Base-by-base conservation (phyloP, 176 grass and related monocot species). In the Pontederia crassipes region DNA sequence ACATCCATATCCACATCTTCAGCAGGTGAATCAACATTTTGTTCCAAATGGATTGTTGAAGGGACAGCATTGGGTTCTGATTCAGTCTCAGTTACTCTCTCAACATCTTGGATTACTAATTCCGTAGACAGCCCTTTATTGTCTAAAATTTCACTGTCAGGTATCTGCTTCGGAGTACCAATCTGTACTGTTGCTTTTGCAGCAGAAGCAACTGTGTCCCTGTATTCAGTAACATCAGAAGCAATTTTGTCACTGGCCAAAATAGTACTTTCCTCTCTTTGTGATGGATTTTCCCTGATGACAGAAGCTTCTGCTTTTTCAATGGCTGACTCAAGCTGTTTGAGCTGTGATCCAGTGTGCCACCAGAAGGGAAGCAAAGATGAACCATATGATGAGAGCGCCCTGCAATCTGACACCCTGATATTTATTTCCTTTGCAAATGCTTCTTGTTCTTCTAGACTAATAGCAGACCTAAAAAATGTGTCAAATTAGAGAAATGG, bases 301-400 rank as follows among this genome's bases (percentile, higher is more conserved):
- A 45, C 46, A 70, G 28, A 57, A 64, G 67, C 69, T 80, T 97
- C 87, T 64, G 75, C 53, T 49, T 68, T 74, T 55, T 55, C 70
- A 81, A 98, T 80, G 10, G 82, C 79, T 69, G 66, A 77, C 17
- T 98, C 88, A 55, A 98, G 79, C 49, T 75, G 76, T 59, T 87
- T 92, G 58, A 98, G 76, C 46, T 86, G 82, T 49, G 83, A 78
- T 48, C 93, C 81, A 77, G 74, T 84, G 57, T 98, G 88, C 59
- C 86, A 78, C 94, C 94, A 98, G 74, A 98, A 86, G 0, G 88
- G 94, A 67, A 98, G 77, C 66, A 98, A 75, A 63, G 93, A 98
- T 72, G 79, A 75, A 17, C 84, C 87, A 79, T 98, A 98, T 11
- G 77, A 87, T 52, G 70, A 83, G 12, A 98, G 82, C 45, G 71